Conservation (phyloP, 2,329 filamentous ascomycete genomes). For the Colletotrichum tropicale region DNA sequence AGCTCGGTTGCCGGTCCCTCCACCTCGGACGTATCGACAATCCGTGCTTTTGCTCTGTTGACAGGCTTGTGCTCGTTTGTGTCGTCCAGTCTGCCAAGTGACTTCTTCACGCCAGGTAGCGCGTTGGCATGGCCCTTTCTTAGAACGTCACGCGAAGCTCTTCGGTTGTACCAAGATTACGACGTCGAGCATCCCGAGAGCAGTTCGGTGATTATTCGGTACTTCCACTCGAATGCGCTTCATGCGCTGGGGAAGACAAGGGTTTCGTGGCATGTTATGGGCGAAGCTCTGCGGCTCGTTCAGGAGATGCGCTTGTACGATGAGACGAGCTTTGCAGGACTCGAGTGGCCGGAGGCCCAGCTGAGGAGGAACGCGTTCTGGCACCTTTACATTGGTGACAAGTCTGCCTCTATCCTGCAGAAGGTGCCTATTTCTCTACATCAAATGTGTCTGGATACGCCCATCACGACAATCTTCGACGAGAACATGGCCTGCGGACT, state of each 20-base stretch:
- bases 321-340: slow-evolving; percentile 37
- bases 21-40: not conserved
- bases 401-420: slow-evolving; percentile 42
- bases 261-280: slow-evolving; percentile 50
- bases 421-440: slow-evolving; percentile 47
- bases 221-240: slow-evolving; percentile 50
- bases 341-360: slow-evolving; percentile 40
- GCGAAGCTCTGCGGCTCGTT: slow-evolving; percentile 44
- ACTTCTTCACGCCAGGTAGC: slow-evolving; percentile 43
- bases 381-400: slow-evolving; percentile 45
- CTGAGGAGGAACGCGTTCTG: slow-evolving; percentile 39
- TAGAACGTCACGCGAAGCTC: slow-evolving; percentile 39
- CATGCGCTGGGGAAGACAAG: slow-evolving; percentile 46
- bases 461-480: slow-evolving; percentile 35
- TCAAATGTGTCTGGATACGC: slow-evolving; percentile 43
- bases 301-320: slow-evolving; percentile 48
- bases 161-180: slow-evolving; percentile 42
- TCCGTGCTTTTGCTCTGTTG: slow-evolving; percentile 40
- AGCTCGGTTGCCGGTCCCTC: not conserved
- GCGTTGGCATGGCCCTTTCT: slow-evolving; percentile 40
- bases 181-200: slow-evolving; percentile 46
- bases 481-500: not conserved
- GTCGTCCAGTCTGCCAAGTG: slow-evolving; percentile 43
- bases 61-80: slow-evolving; percentile 49
- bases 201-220: slow-evolving; percentile 46